Base-by-base conservation (phyloP, 768 basidiomycete genomes). In the Sarcomyxa edulis region DNA sequence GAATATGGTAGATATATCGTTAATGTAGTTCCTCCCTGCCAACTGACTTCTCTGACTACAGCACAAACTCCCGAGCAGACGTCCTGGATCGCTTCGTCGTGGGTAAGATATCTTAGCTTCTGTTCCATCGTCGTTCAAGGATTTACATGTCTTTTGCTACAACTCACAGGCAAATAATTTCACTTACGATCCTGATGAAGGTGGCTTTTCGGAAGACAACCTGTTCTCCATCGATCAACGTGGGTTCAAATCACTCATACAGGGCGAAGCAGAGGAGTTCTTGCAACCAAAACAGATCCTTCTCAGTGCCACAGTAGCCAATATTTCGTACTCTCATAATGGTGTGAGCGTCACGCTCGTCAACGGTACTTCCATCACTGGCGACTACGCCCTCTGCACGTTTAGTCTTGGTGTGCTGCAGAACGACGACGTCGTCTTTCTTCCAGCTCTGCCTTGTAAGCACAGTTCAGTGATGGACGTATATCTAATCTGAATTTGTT, bases 371-470 rank as follows among this genome's bases (percentile, higher is more conserved):
- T 57, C 28, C 2, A 48, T 83, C 16, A 60, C 54, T 10, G 78
- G 69, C 10, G 72, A 81, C 36, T 76, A 80, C 51, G 78, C 72
- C 3, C 50, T 85, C 20, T 75, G 73, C 45, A 84, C 83, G 0
- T 84, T 84, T 58, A 83, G 81, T 44, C 52, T 81, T 2, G 83
- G 83, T 0, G 83, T 85, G 6, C 60, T 85, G 38, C 83, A 85
- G 57, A 64, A 80, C 40, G 59, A 68, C 21, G 80, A 82, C 42
- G 73, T 84, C 4, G 41, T 36, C 3, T 84, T 81, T 46, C 50
- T 68, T 28, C 82, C 82, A 2, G 16, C 57, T 7, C 51, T 83
- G 14, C 82, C 81, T 20, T 49, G 60, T 55, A 43, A 31, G 55
- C 49, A 22, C 7, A 10, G 4, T 21, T 14, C 16, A n/a, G 27